Evolutionary conservation across 1,284 basidiomycete genomes (phyloP), one percentile per base, ranked within the genome.

Genomic region (Puccinia polysora): DNA sequence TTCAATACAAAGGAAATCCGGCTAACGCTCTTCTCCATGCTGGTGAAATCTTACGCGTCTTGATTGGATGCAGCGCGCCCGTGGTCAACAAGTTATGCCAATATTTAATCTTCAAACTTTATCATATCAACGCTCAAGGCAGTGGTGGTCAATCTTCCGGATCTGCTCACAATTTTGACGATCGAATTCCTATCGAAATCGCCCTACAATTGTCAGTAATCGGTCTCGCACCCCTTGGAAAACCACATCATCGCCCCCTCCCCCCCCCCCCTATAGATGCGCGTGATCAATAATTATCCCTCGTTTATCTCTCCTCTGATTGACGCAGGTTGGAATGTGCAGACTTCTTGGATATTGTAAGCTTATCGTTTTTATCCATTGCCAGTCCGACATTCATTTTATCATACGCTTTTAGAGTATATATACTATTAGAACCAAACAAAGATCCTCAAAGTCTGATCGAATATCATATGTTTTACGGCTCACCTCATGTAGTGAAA

Each of bases 21-120:
- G 10, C 50, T 8, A 14, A 58, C 12, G 8, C 15, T 58, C 8
- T 58, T 36, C 14, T 10, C 6, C 14, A 36, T 32, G 20, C n/a
- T n/a, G n/a, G n/a, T 15, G 15, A 10, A 14, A 28, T 28, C 55
- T 14, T 58, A 34, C 14, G 14, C 20, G 6, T n/a, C n/a, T n/a
- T n/a, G n/a, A n/a, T n/a, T n/a, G n/a, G n/a, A 12, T 40, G 7
- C 49, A 70, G 68, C 23, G 68, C 68, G 18, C 68, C 68, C 4
- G 58, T 70, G 0, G 68, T 70, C 36, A 58, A 70, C 38, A 70
- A 70, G 53, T 25, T 70, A 18, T 70, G 68, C 32, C 53, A 70
- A 14, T 70, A 70, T 40, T 36, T 70, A n/a, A n/a, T 62, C 28
- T 62, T 52, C 28, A 60, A 50, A 45, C 45, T 49, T 30, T 28